These are phyloP conservation scores for Niveomyces coronatus DNA, from an alignment of 2,329 filamentous ascomycete species.

Conservation along the genomic window DNA sequence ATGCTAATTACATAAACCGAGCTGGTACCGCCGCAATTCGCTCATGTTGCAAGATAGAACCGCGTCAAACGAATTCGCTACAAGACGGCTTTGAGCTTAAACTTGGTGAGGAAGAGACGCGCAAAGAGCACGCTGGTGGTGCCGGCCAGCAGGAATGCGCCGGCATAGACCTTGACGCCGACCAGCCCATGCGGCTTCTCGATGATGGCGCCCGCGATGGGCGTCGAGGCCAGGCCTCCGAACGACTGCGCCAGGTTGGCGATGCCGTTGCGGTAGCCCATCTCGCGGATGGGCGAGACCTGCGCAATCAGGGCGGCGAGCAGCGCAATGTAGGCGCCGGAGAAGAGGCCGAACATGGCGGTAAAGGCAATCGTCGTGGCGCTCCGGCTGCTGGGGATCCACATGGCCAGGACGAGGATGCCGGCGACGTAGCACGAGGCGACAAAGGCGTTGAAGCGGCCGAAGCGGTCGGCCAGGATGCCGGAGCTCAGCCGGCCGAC, in stretches of 20 bases:
- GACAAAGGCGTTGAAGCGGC: conserved; percentile 24
- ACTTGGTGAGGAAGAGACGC: conserved; percentile 11
- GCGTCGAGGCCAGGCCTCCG: conserved; percentile 12
- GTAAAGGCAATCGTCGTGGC: conserved; percentile 18
- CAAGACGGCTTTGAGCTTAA: conserved; percentile 10
- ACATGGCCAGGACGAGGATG: conserved; percentile 22
- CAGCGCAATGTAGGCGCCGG: conserved; percentile 20
- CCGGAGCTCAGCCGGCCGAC: conserved; percentile 15
- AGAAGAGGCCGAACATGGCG: conserved; percentile 20
- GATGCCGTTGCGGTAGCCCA: conserved; percentile 43
- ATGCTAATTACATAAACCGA: too few species aligned
- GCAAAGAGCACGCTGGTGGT: conserved; percentile 13
- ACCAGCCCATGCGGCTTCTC: conserved; percentile 10
- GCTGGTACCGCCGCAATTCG: too few species aligned
- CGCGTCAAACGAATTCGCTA: background rate
- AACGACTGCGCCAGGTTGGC: conserved; percentile 12
- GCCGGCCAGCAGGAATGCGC: conserved; percentile 12
- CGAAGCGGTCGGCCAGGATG: conserved; percentile 16
- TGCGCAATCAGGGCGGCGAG: conserved; percentile 24
- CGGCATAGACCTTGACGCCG: conserved; percentile 13
- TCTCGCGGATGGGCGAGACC: conserved; percentile 41
- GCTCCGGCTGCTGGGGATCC: conserved; percentile 18
- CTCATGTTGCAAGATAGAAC: too few species aligned
- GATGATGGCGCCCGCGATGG: conserved; percentile 15
- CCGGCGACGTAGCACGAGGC: conserved; percentile 31